These are phyloP conservation scores for Luffa aegyptiaca DNA, from an alignment of 306 rosid species.

Conservation along the genomic window DNA sequence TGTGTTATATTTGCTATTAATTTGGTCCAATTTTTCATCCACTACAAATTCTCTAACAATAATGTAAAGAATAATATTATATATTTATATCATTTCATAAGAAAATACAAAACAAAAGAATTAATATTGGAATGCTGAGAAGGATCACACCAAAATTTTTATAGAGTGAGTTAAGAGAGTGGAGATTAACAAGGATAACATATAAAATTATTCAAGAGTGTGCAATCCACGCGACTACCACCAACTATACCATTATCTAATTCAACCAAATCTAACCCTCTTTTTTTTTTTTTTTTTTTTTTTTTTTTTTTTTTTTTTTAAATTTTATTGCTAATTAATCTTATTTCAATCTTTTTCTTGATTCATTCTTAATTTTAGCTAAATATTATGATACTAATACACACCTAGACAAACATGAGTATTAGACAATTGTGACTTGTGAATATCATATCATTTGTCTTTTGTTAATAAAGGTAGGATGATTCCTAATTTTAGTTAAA, in stretches of 20 bases:
- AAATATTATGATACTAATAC: not conserved
- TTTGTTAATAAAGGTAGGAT: not conserved
- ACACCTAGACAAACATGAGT: too few relatives aligned
- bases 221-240: constrained; percentile 61
- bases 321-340: too few relatives aligned
- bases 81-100: not conserved
- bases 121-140: constrained; percentile 51
- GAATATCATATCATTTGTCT: not conserved
- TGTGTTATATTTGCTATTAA: too few relatives aligned
- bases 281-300: not conserved
- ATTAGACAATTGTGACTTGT: not conserved
- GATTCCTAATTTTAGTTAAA: not conserved
- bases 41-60: too few relatives aligned
- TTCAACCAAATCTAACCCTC: constrained; percentile 6
- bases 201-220: constrained; percentile 50
- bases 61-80: not conserved
- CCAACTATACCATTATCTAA: constrained; percentile 31
- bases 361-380: not conserved
- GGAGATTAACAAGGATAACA: constrained; percentile 27
- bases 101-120: not conserved
- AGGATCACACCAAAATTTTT: constrained; percentile 43
- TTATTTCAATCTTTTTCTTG: not conserved
- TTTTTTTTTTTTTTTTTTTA: too few relatives aligned
- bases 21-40: too few relatives aligned
- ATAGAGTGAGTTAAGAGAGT: constrained; percentile 13